Base-by-base conservation (phyloP, 305 asterid genomes). In the Solanum hybrid region DNA sequence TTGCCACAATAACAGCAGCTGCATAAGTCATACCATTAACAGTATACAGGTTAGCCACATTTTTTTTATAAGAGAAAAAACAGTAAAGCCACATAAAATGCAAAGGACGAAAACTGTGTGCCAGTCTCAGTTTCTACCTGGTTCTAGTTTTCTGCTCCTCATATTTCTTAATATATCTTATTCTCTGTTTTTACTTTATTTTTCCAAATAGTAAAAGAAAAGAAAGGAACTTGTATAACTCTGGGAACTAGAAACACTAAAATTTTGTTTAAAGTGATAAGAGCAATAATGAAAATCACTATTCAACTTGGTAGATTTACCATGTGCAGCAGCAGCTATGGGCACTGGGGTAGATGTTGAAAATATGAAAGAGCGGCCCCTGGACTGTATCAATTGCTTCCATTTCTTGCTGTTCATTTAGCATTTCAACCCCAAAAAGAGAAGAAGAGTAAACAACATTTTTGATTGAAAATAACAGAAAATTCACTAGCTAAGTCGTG, bases 341-440 rank as follows among this genome's bases (percentile, higher is more conserved):
- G 99, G 99, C 89, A 97, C 98, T 2, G 99, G 99, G 33, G 96
- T 92, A 79, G 99, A 95, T 89, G 99, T 96, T 86, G 99, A 97
- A 92, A 97, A 97, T 94, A 97, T 97, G 93, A 97, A 97, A 90
- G 99, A 95, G 65, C 99, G 96, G 17, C 99, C 99, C 75, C 98
- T 94, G 45, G 99, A 96, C 92, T 97, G 99, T 90, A 97, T 95
- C 38, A 97, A 95, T 92, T 95, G 94, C 94, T 97, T 97, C 99
- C 99, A 97, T 91, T 90, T 93, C 94, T 96, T 95, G 96, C 99
- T 97, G 98, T 87, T 87, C 88, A 92, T 90, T 91, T 85, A 79
- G 86, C 88, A 90, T 20, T 92, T 84, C 87, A 76, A 91, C 79
- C 57, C 68, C 89, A 90, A 33, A 83, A 26, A 70, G 73, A 77